Base-by-base conservation (phyloP, 257 asterid genomes). In the Solanum tacnaense region DNA sequence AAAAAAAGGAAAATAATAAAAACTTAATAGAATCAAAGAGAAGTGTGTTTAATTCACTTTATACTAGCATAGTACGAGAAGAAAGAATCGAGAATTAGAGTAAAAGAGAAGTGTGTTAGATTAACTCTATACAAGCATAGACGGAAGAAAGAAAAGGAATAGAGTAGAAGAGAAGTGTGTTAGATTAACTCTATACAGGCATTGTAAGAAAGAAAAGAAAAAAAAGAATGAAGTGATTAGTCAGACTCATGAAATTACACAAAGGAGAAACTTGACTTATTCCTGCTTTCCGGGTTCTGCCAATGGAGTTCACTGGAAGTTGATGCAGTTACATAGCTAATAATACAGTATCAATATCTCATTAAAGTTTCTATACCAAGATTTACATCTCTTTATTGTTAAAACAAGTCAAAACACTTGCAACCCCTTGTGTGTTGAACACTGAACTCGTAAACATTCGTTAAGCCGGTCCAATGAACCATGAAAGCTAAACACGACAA, bases 301-400 rank as follows among this genome's bases (percentile, higher is more conserved):
- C 41, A 81, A 82, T 52, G 41, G 13, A 44, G 39, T 82, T 52
- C 31, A 81, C 56, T 46, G 70, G 85, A 29, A 18, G 41, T 82
- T 31, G 29, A 29, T 82, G 85, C 85, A 82, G 85, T 82, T 82
- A 9, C 20, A 49, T 46, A 82, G 39, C 70, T 49, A 49, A 18
- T 20, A 82, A 49, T 49, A 82, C 70, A 82, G 67, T 82, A 29
- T 82, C 70, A 31, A 49, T 31, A 82, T 49, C 81, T 86, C 52
- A 38, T 68, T 65, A 52, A 88, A 62, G 12, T 86, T 83, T 36
- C 68, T 67, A 73, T 70, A 65, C 79, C 87, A 75, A 36, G 90
- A 90, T 76, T 75, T 88, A 86, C 87, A 83, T 81, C 65, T 76
- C 87, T 86, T 88, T 83, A 83, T 90, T 89, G 87, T 27, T 67